These are phyloP conservation scores for Penicillium coffeae DNA, from an alignment of 495 filamentous ascomycete genomes.

Conservation along the genomic window DNA sequence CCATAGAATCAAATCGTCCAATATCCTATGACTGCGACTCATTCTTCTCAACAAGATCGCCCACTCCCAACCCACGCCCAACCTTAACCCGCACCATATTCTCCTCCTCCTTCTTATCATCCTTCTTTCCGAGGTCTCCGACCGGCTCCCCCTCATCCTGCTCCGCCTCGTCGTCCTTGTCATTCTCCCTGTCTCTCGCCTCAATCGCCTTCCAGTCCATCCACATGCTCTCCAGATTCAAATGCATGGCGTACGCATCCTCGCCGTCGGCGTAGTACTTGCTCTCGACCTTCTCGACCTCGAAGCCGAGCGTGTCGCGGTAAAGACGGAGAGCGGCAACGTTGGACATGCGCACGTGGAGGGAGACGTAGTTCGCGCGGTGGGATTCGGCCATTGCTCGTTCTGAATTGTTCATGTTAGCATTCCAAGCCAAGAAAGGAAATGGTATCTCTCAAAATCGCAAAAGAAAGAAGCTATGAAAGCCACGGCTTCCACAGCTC, in stretches of 20 bases:
- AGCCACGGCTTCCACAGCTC: too few relatives aligned
- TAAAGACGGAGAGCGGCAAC: conserved; percentile 86
- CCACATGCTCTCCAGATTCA: conserved; percentile 67
- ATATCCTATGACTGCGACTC: too few relatives aligned
- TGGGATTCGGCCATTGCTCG: conserved; percentile 95
- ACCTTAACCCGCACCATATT: conserved; percentile 70
- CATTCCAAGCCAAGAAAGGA: background rate
- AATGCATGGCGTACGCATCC: conserved; percentile 91
- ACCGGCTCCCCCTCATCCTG: conserved; percentile 43
- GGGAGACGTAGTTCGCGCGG: conserved; percentile 83
- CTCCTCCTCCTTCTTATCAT: conserved; percentile 41
- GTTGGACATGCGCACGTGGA: conserved; percentile 94
- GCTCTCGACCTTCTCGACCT: conserved; percentile 80
- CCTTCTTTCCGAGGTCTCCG: conserved; percentile 49
- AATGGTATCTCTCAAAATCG: background rate
- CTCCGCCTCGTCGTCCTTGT: conserved; percentile 34
- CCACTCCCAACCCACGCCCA: conserved; percentile 74
- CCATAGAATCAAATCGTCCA: too few relatives aligned
- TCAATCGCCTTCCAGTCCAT: conserved; percentile 43
- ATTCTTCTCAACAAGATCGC: conserved; percentile 79
- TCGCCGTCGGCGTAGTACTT: conserved; percentile 99
- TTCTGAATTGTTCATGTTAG: conserved; percentile 54
- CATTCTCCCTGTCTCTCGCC: conserved; percentile 37
- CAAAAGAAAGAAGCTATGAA: too few relatives aligned
- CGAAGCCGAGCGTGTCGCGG: conserved; percentile 88